Percentiles rank a stretch among this genome's conserved stretches.
Conservation (phyloP, 768 basidiomycete genomes). For the Phylloporus arenicola region DNA sequence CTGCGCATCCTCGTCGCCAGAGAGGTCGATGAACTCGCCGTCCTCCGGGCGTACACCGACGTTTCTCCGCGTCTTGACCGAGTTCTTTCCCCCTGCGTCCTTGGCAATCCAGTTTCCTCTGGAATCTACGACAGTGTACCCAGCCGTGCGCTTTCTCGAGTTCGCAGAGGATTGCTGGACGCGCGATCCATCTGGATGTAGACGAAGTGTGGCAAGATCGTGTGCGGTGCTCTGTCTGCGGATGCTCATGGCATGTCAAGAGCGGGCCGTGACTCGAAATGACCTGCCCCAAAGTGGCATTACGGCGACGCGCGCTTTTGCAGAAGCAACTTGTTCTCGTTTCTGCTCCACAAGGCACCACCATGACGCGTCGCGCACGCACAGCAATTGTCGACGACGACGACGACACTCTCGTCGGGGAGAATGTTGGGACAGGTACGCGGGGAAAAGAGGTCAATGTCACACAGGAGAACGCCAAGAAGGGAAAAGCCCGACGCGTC, state of each 20-base stretch:
- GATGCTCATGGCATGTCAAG: slow-evolving; percentile 20
- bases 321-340: background rate
- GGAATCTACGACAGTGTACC: slow-evolving; percentile 36
- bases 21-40: slow-evolving; percentile 20
- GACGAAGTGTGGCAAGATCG: slow-evolving; percentile 58
- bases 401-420: slow-evolving; percentile 30
- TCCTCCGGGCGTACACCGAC: slow-evolving; percentile 17
- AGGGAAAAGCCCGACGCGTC: slow-evolving; percentile 33
- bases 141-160: slow-evolving; percentile 30
- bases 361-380: slow-evolving; percentile 29
- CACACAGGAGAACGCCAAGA: slow-evolving; percentile 29
- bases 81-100: slow-evolving; percentile 54
- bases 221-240: slow-evolving; percentile 50
- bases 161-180: slow-evolving; percentile 44
- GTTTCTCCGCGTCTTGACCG: slow-evolving; percentile 35
- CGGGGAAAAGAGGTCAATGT: slow-evolving; percentile 17
- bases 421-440: slow-evolving; percentile 14
- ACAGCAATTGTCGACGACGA: slow-evolving; percentile 7
- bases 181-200: slow-evolving; percentile 61
- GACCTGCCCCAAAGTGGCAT: slow-evolving; percentile 18
- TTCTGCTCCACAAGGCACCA: background rate
- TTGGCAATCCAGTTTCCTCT: slow-evolving; percentile 62
- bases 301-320: slow-evolving; percentile 12
- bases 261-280: slow-evolving; percentile 9
- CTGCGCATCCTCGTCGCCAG: slow-evolving; percentile 13